phyloP scores from a whole-genome alignment of 139 green algal genomes.

The Chlorella sp. region DNA sequence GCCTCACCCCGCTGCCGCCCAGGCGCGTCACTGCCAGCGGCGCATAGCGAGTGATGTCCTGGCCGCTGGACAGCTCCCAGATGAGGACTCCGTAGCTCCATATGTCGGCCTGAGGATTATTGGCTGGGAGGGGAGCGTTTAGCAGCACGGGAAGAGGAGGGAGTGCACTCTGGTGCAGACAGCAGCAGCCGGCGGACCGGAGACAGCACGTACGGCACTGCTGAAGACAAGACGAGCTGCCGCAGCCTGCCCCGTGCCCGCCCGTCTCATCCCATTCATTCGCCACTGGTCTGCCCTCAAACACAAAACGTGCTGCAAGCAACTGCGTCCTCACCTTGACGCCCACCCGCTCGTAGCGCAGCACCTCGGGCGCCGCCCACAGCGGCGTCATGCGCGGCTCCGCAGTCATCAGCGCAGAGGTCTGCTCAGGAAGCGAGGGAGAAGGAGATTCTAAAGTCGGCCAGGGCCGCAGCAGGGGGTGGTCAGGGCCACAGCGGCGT shows the following conservation, averaged over 20 bases:
- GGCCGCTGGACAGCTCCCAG: conserved; percentile 67
- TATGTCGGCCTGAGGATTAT: conserved; percentile 56
- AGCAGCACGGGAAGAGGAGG: not conserved
- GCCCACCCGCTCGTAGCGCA: conserved; percentile 64
- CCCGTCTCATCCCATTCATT: not conserved
- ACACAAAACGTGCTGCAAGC: too few relatives aligned
- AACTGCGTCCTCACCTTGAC: conserved; percentile 54
- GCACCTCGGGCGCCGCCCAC: conserved; percentile 78
- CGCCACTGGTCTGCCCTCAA: not conserved
- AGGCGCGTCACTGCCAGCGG: conserved; percentile 42
- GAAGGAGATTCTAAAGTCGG: too few relatives aligned
- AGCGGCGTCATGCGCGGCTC: conserved; percentile 80
- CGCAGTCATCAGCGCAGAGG: conserved; percentile 87
- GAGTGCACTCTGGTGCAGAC: too few relatives aligned
- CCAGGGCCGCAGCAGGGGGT: too few relatives aligned
- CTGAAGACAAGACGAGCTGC: too few relatives aligned
- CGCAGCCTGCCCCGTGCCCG: too few relatives aligned
- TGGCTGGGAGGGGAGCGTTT: too few relatives aligned
- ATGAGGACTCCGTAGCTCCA: conserved; percentile 74
- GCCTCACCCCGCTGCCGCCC: too few relatives aligned
- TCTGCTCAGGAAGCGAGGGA: too few relatives aligned
- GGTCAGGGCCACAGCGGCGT: too few relatives aligned
- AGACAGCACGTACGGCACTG: too few relatives aligned
- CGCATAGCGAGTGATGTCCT: conserved; percentile 68
- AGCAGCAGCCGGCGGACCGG: too few relatives aligned